Conservation (phyloP, 345 rosid species). For the Arabidopsis thaliana region DNA sequence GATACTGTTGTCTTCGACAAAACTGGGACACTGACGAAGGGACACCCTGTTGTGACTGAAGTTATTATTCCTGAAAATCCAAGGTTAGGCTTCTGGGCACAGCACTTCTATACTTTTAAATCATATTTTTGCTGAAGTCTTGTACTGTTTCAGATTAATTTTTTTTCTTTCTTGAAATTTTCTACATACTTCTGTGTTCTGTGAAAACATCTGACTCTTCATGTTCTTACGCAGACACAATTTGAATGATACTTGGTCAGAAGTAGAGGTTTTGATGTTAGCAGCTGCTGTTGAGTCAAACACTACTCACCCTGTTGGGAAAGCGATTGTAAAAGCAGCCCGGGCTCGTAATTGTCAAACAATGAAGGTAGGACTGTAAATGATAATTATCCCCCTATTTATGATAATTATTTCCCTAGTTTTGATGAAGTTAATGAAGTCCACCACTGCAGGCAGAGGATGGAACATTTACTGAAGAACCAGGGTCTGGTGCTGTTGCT, state of each 20-base stretch:
- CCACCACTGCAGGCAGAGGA: conserved; percentile 59
- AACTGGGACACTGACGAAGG: conserved; percentile 92
- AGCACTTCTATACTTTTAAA: background rate
- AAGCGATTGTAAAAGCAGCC: conserved; percentile 92
- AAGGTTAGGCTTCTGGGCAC: conserved; percentile 56
- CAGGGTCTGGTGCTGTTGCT: conserved; percentile 93
- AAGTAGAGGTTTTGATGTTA: conserved; percentile 73
- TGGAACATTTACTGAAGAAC: conserved; percentile 90
- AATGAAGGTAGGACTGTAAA: conserved; percentile 55
- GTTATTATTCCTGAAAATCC: conserved; percentile 56
- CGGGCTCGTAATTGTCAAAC: conserved; percentile 53
- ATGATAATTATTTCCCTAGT: background rate
- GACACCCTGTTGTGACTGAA: conserved; percentile 86
- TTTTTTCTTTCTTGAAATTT: conserved; percentile 11
- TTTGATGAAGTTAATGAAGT: conserved; percentile 25
- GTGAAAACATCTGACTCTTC: conserved; percentile 16
- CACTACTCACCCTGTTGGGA: conserved; percentile 93
- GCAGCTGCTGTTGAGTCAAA: conserved; percentile 96
- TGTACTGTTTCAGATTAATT: conserved; percentile 2
- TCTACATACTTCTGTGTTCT: background rate
- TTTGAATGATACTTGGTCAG: conserved; percentile 54
- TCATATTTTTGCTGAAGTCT: background rate
- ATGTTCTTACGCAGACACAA: conserved; percentile 56
- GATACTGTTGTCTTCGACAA: conserved; percentile 86
- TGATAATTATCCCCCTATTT: background rate